Conservation (phyloP, 441 rosid genomes). For the Aquilaria agallochum region DNA sequence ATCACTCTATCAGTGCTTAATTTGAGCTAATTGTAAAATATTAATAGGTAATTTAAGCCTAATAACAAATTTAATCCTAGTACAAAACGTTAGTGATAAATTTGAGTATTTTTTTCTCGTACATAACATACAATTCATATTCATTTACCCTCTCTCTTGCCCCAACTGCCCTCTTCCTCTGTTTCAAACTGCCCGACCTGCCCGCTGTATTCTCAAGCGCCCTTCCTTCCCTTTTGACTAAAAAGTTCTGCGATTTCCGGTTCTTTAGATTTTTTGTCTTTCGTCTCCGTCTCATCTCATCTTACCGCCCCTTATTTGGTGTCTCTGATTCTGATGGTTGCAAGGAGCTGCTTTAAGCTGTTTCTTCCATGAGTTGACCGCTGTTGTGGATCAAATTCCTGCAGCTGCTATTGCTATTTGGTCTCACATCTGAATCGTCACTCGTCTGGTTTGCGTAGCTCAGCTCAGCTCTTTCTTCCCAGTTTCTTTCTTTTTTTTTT, state of each 20-base stretch:
- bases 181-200: conserved; percentile 45
- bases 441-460: no score
- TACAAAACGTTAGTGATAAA: background rate
- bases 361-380: conserved; percentile 22
- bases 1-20: no score
- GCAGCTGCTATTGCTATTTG: background rate
- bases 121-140: background rate
- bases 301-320: conserved; percentile 12
- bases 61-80: conserved; percentile 10
- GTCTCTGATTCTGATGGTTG: conserved; percentile 5
- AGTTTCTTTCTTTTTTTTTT: conserved; percentile 2
- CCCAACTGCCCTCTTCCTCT: conserved; percentile 31
- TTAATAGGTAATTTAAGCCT: conserved; percentile 36
- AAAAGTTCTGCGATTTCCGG: conserved; percentile 3
- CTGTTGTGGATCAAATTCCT: conserved; percentile 15
- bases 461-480: background rate
- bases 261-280: conserved; percentile 15
- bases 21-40: conserved; percentile 13
- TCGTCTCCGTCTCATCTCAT: conserved; percentile 29
- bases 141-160: conserved; percentile 31
- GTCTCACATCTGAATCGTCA: background rate
- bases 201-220: conserved; percentile 47
- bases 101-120: no score
- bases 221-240: conserved; percentile 44
- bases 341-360: conserved; percentile 5